phyloP scores from a whole-genome alignment of 2,329 filamentous ascomycete genomes.

The Claviceps monticola region DNA sequence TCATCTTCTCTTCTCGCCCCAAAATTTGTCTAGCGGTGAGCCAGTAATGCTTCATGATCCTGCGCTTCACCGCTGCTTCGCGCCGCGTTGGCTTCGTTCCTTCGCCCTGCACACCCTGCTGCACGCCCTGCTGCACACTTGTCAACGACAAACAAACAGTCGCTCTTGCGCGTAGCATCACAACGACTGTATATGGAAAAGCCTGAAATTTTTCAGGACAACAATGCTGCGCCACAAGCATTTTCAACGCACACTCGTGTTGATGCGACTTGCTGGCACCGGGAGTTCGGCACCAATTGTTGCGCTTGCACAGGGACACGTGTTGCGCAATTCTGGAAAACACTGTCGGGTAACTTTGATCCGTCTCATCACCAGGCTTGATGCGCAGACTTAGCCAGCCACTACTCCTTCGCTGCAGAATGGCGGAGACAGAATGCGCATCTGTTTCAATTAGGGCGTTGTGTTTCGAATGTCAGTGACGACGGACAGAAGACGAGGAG shows the following conservation, averaged over 20 bases:
- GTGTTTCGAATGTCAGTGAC: no score
- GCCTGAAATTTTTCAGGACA: no score
- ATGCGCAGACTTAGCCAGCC: background rate
- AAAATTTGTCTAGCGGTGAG: background rate
- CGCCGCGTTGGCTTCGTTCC: background rate
- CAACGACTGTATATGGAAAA: no score
- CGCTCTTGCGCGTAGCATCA: no score
- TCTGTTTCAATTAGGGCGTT: background rate
- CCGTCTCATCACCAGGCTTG: no score
- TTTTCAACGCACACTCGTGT: no score
- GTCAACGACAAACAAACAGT: background rate
- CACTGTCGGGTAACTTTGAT: no score
- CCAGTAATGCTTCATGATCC: constrained; percentile 3
- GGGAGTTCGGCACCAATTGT: no score
- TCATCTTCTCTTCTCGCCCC: background rate
- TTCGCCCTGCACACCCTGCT: background rate
- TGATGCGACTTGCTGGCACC: no score
- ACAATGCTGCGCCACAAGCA: no score
- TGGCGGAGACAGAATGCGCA: background rate
- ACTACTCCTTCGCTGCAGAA: background rate
- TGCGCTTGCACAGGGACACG: no score
- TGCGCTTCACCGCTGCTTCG: background rate
- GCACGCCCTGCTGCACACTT: background rate
- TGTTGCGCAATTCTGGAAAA: no score
- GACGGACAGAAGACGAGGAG: background rate